Base-by-base conservation (phyloP, 345 rosid genomes). In the Salix udensis region DNA sequence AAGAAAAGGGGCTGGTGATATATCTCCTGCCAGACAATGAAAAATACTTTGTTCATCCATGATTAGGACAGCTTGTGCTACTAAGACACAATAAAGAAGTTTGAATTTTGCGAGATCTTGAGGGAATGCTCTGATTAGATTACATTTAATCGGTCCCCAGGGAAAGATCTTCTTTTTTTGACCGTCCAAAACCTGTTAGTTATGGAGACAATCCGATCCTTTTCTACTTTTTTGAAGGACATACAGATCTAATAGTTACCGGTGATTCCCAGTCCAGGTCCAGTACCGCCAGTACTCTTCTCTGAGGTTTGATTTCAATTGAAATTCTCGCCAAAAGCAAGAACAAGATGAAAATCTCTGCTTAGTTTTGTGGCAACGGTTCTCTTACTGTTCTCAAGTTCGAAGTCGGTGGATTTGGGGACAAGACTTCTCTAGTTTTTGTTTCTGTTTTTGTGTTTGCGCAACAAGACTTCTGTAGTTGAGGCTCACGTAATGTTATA, bases 141-240 rank as follows among this genome's bases (percentile, higher is more conserved):
- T 72, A 37, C 62, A 24, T 24, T 23, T 36, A 36, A 36, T 36
- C 6, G 73, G 80, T 39, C 82, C 82, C 79, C 74, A 62, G 71
- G 16, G 21, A 11, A 19, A 52, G 66, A 67, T 71, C 44, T 78
- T 34, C 4, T 71, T 30, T n/a, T 75, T 15, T 30, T 12, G 53
- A 72, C 74, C 71, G 5, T 71, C 71, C 76, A 71, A 40, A 64
- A 42, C 68, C 23, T 61, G 70, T 48, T 44, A 52, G 18, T 64
- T 40, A 39, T 40, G 24, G 9, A 39, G 67, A 70, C 53, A 15
- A 31, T 26, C 24, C 8, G 26, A 71, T 7, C 16, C 13, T 46
- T 21, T 46, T 30, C 30, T 34, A 13, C 48, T 13, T 21, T 36
- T 34, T n/a, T 26, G 13, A 50, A 8, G 24, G 26, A 18, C 14